Evolutionary conservation across 163 green algal species (phyloP).

Genomic region (Scenedesmus sp.): DNA sequence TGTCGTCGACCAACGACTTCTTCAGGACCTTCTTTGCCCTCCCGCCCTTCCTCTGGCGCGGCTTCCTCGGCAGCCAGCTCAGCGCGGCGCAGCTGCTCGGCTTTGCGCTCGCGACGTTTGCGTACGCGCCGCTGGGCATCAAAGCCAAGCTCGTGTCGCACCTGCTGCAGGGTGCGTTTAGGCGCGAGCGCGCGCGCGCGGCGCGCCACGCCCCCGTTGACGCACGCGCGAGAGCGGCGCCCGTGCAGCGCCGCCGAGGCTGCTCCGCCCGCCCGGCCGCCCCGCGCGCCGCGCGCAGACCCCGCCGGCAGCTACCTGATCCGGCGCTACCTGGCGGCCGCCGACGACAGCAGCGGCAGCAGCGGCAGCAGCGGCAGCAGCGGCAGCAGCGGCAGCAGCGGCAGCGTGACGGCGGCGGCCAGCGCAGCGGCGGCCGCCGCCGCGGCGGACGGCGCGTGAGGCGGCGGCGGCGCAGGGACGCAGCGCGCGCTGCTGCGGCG

Average conservation of each 20-base stretch:
- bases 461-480: too few relatives aligned
- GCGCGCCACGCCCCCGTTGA: neutral
- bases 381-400: neutral
- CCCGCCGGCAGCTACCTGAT: slow-evolving; percentile 41
- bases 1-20: slow-evolving; percentile 89
- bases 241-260: neutral
- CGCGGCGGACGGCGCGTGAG: too few relatives aligned
- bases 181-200: neutral
- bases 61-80: slow-evolving; percentile 90
- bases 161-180: slow-evolving; percentile 59
- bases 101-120: slow-evolving; percentile 93
- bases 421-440: too few relatives aligned
- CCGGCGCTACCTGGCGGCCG: slow-evolving; percentile 35
- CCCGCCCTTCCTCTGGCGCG: slow-evolving; percentile 84
- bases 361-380: slow-evolving; percentile 20
- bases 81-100: slow-evolving; percentile 82
- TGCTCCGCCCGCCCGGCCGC: neutral
- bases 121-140: slow-evolving; percentile 79
- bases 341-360: neutral
- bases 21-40: slow-evolving; percentile 97
- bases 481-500: too few relatives aligned
- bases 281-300: slow-evolving; percentile 7
- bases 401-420: too few relatives aligned
- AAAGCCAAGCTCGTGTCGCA: slow-evolving; percentile 79
- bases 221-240: neutral